phyloP scores from a whole-genome alignment of 495 filamentous ascomycete species.

The Lindgomyces ingoldianus region DNA sequence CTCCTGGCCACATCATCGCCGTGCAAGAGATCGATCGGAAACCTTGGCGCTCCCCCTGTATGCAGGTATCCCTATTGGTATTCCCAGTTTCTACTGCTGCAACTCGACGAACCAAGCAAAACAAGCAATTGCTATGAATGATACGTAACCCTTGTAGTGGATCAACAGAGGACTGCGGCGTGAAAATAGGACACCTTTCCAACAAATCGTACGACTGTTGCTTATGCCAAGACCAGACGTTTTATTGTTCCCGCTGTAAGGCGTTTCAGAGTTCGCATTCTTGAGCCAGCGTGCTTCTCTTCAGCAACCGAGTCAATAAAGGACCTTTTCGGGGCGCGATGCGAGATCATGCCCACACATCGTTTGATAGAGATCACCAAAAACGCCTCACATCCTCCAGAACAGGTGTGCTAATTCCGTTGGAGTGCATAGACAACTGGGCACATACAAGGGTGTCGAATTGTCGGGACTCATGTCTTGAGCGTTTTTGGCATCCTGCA shows the following conservation, averaged over 20 bases:
- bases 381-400: background rate
- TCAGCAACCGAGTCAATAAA: background rate
- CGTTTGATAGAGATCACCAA: background rate
- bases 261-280: slow-evolving; percentile 21
- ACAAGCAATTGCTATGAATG: background rate
- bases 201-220: slow-evolving; percentile 31
- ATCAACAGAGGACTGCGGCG: background rate
- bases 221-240: slow-evolving; percentile 18
- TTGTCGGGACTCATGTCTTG: too few relatives aligned
- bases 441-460: too few relatives aligned
- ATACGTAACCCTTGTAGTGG: slow-evolving; percentile 4
- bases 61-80: slow-evolving; percentile 14
- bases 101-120: background rate
- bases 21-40: slow-evolving; percentile 3
- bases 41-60: background rate
- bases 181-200: too few relatives aligned
- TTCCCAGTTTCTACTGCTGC: background rate
- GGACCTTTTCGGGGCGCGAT: background rate
- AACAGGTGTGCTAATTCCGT: too few relatives aligned
- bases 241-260: slow-evolving; percentile 14
- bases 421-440: too few relatives aligned
- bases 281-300: background rate
- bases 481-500: background rate
- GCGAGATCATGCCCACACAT: background rate
- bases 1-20: background rate